Conservation (phyloP, 805 yeast species). For the Ogataea wickerhamii region DNA sequence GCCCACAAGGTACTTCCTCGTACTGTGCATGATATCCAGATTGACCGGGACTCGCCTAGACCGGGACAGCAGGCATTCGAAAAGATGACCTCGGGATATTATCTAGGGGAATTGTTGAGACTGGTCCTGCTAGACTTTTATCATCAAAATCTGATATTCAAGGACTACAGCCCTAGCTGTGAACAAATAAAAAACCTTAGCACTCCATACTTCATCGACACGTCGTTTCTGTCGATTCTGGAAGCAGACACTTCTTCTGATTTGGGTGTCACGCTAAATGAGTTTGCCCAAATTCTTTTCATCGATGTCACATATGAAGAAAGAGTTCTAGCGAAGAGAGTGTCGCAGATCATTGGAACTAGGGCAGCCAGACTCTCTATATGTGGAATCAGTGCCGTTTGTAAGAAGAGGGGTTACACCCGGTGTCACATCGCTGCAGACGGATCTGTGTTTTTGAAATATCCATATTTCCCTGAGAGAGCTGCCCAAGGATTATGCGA, state of each 20-base stretch:
- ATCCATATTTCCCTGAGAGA: conserved; percentile 90
- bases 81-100: conserved; percentile 97
- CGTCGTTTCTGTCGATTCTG: conserved; percentile 80
- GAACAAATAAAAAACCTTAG: conserved; percentile 63
- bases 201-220: conserved; percentile 74
- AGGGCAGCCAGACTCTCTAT: conserved; percentile 92
- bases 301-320: conserved; percentile 74
- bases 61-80: conserved; percentile 97
- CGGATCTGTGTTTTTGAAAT: conserved; percentile 91
- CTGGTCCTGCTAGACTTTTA: conserved; percentile 72
- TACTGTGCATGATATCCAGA: conserved; percentile 76
- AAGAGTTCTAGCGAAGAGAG: conserved; percentile 74
- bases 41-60: conserved; percentile 90
- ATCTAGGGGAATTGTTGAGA: conserved; percentile 90
- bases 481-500: conserved; percentile 91
- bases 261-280: conserved; percentile 67
- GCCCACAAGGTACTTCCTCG: conserved; percentile 86
- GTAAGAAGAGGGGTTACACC: conserved; percentile 78
- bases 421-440: conserved; percentile 94
- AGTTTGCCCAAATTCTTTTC: conserved; percentile 58
- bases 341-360: conserved; percentile 86
- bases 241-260: conserved; percentile 91
- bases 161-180: conserved; percentile 39
- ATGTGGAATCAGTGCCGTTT: conserved; percentile 96
- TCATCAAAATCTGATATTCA: conserved; percentile 63